Evolutionary conservation across 768 basidiomycete species (phyloP), one percentile per base, ranked within the genome.

Genomic region (Mycena sanguinolenta): DNA sequence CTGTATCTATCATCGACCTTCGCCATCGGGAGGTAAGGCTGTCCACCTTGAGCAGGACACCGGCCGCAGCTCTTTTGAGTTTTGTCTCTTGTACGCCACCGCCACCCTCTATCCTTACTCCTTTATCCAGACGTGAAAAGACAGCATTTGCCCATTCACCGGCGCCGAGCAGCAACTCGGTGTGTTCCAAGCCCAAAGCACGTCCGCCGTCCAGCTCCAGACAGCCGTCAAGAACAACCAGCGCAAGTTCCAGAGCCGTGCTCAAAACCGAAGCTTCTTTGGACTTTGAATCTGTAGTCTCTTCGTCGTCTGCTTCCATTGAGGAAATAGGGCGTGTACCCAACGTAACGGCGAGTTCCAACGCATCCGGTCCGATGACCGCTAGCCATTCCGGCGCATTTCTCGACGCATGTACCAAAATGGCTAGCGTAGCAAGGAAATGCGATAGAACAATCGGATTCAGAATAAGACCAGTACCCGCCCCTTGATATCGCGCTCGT

Each of bases 271-370:
- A 86, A 0, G 93, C 94, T 70, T 94, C 92, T 73, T 90, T 90
- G 38, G 78, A 83, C 58, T 79, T 60, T 34, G 54, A 57, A 32
- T 34, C 73, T 72, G 53, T 70, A 34, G n/a, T 69, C 52, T 72
- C 78, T 16, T 79, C 80, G 42, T 83, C 82, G 30, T 75, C 75
- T 19, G 76, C 75, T 49, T 81, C 79, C 82, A 34, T 72, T 71
- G 42, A 75, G 79, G 90, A 88, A 32, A 92, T 79, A 10, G 91
- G 90, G 55, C 86, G 84, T 8, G 91, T 90, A 0, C 95, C 95
- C 34, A 97, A 74, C 0, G 92, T 91, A 27, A 96, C 81, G 1
- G 95, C 95, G 25, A 99, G 84, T 75, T 97, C 95, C 61, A 99
- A 80, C 5, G 91, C 84, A 72, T 94, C 91, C 0, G 96, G 96